Conservation (phyloP, 2,329 filamentous ascomycete genomes). For the Rutstroemia sydowiana region DNA sequence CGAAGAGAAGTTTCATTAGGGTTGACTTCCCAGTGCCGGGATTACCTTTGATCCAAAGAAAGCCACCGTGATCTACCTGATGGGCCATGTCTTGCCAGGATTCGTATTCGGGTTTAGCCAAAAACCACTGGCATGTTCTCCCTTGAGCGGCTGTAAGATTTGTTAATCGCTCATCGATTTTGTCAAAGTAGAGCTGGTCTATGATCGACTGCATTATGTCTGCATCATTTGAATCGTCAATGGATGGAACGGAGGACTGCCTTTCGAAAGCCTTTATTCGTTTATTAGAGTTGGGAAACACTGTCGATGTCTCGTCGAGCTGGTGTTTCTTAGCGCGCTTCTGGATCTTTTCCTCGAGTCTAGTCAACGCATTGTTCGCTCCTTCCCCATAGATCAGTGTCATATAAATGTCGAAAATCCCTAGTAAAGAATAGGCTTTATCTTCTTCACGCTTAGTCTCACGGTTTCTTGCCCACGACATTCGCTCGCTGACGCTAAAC, state of each 20-base stretch:
- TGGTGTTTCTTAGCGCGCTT: conserved; percentile 11
- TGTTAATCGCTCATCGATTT: conserved; percentile 33
- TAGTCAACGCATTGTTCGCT: conserved; percentile 23
- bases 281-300: conserved; percentile 11
- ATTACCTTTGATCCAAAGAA: conserved; percentile 43
- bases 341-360: conserved; percentile 31
- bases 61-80: conserved; percentile 30
- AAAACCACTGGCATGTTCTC: conserved; percentile 37
- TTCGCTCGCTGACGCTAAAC: conserved; percentile 26
- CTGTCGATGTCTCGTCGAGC: conserved; percentile 9
- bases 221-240: not conserved
- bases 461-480: conserved; percentile 31
- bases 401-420: conserved; percentile 38
- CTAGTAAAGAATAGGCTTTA: conserved; percentile 34
- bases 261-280: conserved; percentile 10
- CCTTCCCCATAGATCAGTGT: conserved; percentile 36
- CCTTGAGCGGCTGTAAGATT: conserved; percentile 33
- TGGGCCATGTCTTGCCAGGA: conserved; percentile 33
- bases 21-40: conserved; percentile 40
- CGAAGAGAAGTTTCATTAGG: conserved; percentile 34
- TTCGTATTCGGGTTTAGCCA: conserved; percentile 29
- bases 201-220: conserved; percentile 24
- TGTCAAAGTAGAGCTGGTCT: conserved; percentile 32
- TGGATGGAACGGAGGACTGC: not conserved
- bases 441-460: conserved; percentile 33